phyloP scores from a whole-genome alignment of 208 protist species.

The Trypanosoma grayi region DNA sequence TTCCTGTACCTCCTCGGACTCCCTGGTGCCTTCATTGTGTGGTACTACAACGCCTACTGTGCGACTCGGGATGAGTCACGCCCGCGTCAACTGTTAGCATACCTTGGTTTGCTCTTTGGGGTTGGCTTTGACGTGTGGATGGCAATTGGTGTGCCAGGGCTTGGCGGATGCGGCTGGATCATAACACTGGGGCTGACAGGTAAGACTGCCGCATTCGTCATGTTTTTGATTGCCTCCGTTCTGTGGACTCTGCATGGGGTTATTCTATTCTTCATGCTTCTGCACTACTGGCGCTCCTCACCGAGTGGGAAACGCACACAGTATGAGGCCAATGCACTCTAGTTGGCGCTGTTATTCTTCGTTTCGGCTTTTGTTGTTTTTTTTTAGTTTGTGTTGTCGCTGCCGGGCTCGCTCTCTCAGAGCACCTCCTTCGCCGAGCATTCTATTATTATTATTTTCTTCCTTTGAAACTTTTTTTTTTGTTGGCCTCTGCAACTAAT shows the following conservation, averaged over 20 bases:
- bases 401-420: too few species aligned
- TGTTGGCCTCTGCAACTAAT: too few species aligned
- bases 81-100: conserved; percentile 43
- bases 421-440: too few species aligned
- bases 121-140: conserved; percentile 78
- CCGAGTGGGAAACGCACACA: neutral
- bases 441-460: conserved; percentile 10
- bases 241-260: conserved; percentile 67
- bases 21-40: conserved; percentile 73
- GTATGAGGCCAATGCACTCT: neutral
- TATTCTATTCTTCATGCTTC: conserved; percentile 48
- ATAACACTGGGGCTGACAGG: conserved; percentile 31
- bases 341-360: conserved; percentile 12
- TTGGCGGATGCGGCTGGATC: conserved; percentile 79
- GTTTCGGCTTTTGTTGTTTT: neutral
- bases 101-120: conserved; percentile 64
- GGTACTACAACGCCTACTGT: conserved; percentile 85
- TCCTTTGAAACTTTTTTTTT: neutral
- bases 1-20: conserved; percentile 82
- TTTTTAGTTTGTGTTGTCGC: too few species aligned
- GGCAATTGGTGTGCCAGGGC: conserved; percentile 60
- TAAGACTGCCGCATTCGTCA: conserved; percentile 26
- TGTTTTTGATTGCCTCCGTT: conserved; percentile 55
- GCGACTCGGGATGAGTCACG: conserved; percentile 35
- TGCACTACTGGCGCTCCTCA: conserved; percentile 14